phyloP scores from a whole-genome alignment of 139 green algal species.

The Pleodorina starrii region DNA sequence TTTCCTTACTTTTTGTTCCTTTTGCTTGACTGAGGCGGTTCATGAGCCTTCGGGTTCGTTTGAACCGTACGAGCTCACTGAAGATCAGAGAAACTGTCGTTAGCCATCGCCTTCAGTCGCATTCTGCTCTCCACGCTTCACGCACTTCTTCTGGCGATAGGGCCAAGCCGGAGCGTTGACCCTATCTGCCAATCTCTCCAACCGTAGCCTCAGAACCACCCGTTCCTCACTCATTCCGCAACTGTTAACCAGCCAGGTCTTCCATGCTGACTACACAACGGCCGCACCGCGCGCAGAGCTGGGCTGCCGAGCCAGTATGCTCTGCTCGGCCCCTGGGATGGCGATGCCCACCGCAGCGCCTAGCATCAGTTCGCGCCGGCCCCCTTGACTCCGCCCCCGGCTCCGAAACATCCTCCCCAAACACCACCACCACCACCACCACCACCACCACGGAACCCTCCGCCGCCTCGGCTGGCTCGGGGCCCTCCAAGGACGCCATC shows the following conservation, averaged over 20 bases:
- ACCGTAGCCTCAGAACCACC: not conserved
- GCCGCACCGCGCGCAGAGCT: not conserved
- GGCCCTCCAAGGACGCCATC: conserved; percentile 26
- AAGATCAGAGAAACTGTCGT: too few relatives aligned
- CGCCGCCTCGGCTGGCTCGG: not conserved
- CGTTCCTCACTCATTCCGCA: not conserved
- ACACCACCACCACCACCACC: not conserved
- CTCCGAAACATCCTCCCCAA: not conserved
- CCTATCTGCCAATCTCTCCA: not conserved
- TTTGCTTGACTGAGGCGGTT: too few relatives aligned
- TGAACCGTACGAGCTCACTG: too few relatives aligned
- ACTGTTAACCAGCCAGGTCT: too few relatives aligned
- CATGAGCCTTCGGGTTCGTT: too few relatives aligned
- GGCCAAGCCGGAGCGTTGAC: not conserved
- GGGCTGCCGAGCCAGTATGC: not conserved
- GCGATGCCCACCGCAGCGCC: not conserved
- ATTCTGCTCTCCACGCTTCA: too few relatives aligned
- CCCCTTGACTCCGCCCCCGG: not conserved
- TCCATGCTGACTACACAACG: too few relatives aligned
- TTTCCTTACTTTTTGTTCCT: too few relatives aligned
- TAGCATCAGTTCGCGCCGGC: not conserved
- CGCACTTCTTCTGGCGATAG: too few relatives aligned
- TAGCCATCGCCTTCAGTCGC: too few relatives aligned
- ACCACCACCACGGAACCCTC: not conserved
- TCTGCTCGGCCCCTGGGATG: not conserved